Evolutionary conservation across 345 rosid species (phyloP).

Genomic region (Eucalyptus erythrocorys): DNA sequence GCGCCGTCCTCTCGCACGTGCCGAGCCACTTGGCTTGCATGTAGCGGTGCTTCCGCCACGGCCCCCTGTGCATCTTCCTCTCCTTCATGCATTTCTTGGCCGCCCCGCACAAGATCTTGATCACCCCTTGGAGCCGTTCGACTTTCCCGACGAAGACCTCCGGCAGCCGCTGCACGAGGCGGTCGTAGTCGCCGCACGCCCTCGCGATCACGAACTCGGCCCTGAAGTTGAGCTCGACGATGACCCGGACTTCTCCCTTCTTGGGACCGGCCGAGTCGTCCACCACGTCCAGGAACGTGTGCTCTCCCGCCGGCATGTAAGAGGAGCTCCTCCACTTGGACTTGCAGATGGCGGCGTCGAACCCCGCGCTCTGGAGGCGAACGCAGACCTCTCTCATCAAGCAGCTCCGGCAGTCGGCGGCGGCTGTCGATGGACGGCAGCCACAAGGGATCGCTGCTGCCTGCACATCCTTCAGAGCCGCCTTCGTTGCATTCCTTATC

Average conservation of each 20-base stretch:
- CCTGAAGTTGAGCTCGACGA: conserved; percentile 61
- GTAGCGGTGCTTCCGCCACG: conserved; percentile 87
- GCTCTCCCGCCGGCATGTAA: conserved; percentile 53
- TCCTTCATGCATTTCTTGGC: conserved; percentile 73
- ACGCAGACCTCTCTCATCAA: conserved; percentile 33
- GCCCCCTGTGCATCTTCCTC: conserved; percentile 72
- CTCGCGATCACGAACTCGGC: conserved; percentile 81
- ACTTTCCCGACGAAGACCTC: conserved; percentile 66
- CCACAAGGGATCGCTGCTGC: conserved; percentile 17
- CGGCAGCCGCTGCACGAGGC: conserved; percentile 32
- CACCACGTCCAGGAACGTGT: conserved; percentile 53
- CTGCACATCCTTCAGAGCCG: conserved; percentile 28
- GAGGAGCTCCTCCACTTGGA: conserved; percentile 69
- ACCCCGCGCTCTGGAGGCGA: conserved; percentile 45
- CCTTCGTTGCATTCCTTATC: conserved; percentile 50
- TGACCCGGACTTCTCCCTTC: conserved; percentile 34
- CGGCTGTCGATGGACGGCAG: conserved; percentile 26
- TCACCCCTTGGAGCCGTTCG: conserved; percentile 51
- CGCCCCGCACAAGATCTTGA: conserved; percentile 54
- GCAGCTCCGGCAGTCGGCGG: conserved; percentile 49
- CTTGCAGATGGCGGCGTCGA: conserved; percentile 42
- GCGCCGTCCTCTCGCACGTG: conserved; percentile 15
- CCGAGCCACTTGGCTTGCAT: conserved; percentile 88
- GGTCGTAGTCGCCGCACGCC: conserved; percentile 50
- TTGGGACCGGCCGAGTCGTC: conserved; percentile 28